These are phyloP conservation scores for Forsythia suspensa DNA, from an alignment of 257 asterid genomes.

Conservation along the genomic window DNA sequence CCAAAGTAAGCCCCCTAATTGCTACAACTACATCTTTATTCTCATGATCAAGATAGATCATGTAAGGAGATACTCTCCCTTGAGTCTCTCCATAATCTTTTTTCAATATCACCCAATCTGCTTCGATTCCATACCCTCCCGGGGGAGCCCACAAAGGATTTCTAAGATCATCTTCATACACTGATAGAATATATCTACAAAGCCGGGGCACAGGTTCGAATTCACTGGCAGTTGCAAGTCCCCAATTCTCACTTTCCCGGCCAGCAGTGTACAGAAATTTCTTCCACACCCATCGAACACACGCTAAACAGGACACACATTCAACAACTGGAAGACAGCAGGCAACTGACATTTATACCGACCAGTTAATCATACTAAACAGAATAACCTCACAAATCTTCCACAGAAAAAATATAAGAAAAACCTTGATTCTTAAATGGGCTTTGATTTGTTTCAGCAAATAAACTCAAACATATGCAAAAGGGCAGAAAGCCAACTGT, in stretches of 20 bases:
- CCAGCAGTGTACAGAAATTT: conserved; percentile 90
- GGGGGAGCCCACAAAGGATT: conserved; percentile 81
- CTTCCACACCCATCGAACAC: conserved; percentile 97
- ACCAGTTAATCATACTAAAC: conserved; percentile 26
- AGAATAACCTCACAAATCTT: conserved; percentile 16
- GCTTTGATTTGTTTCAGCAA: not conserved
- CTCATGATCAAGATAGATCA: conserved; percentile 81
- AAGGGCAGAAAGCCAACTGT: conserved; percentile 13
- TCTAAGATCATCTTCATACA: conserved; percentile 74
- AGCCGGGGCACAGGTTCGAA: conserved; percentile 84
- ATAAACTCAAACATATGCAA: conserved; percentile 5
- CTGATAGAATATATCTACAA: conserved; percentile 69
- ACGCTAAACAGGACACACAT: conserved; percentile 94
- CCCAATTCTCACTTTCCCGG: conserved; percentile 91
- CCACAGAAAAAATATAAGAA: conserved; percentile 8
- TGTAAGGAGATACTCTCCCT: conserved; percentile 78
- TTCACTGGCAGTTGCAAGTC: conserved; percentile 77
- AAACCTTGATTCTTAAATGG: conserved; percentile 1
- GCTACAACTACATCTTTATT: conserved; percentile 68
- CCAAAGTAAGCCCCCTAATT: conserved; percentile 86
- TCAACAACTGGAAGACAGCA: conserved; percentile 89
- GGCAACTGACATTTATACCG: conserved; percentile 85
- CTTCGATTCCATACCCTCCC: conserved; percentile 83
- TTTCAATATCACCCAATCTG: conserved; percentile 63
- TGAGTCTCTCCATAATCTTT: conserved; percentile 55